A percentile compares a stretch with the other conserved stretches of the same genome.
phyloP scores from a whole-genome alignment of 73 alveolate species.

The Blepharisma japonicum region DNA sequence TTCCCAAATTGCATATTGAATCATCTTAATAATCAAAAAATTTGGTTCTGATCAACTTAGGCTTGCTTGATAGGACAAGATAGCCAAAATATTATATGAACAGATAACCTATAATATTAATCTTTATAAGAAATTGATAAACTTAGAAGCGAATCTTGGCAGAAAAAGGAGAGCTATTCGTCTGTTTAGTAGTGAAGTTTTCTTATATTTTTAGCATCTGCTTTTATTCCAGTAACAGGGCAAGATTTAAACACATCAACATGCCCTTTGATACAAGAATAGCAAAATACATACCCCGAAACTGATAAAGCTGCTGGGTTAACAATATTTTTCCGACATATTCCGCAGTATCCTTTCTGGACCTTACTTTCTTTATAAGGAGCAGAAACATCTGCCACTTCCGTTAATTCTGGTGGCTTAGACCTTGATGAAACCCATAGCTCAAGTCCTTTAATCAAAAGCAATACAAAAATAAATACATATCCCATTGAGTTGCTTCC shows the following conservation, averaged over 20 bases:
- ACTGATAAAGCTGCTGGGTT: constrained; percentile 8
- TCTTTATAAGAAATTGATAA: too few species aligned
- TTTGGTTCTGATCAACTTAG: too few species aligned
- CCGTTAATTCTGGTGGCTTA: not conserved
- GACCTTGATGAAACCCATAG: not conserved
- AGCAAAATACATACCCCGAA: constrained; percentile 28
- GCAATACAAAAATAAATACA: not conserved
- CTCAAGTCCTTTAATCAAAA: not conserved
- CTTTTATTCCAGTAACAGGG: constrained; percentile 11
- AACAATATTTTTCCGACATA: not conserved
- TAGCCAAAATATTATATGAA: too few species aligned
- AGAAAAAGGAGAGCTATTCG: not conserved
- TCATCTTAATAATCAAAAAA: too few species aligned
- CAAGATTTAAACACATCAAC: not conserved
- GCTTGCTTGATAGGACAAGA: too few species aligned
- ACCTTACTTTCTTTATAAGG: not conserved
- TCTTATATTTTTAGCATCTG: not conserved
- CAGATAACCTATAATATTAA: too few species aligned
- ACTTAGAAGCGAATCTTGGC: not conserved
- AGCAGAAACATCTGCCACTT: not conserved
- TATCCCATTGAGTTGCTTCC: not conserved
- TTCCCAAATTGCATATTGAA: too few species aligned
- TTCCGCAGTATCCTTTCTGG: not conserved
- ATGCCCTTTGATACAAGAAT: not conserved
- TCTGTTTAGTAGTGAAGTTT: not conserved